These are phyloP conservation scores for Hepatocystis sp. DNA, from an alignment of 169 alveolate genomes.

Conservation along the genomic window DNA sequence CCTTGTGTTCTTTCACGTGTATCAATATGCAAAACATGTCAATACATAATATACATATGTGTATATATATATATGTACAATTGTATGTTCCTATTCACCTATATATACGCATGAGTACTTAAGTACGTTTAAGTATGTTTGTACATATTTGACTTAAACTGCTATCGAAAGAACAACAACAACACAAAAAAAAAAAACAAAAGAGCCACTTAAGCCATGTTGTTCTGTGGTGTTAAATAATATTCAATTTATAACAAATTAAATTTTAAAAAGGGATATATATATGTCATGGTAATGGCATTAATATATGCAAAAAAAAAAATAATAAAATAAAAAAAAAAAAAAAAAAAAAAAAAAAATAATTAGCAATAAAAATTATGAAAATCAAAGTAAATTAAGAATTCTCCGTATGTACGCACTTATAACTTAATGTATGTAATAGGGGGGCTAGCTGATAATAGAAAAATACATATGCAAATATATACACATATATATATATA, in stretches of 20 bases:
- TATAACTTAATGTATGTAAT: not conserved
- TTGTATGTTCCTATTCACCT: too few species aligned
- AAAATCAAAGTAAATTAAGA: slow-evolving; percentile 12
- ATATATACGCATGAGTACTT: not conserved
- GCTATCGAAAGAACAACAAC: not conserved
- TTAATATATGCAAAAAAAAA: slow-evolving; percentile 21
- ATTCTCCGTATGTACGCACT: not conserved
- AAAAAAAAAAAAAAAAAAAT: slow-evolving; percentile 5
- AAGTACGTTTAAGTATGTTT: not conserved
- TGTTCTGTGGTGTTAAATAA: not conserved
- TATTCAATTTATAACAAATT: not conserved
- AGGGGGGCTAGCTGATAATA: not conserved
- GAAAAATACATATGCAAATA: not conserved
- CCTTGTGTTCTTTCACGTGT: too few species aligned
- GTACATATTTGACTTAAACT: not conserved
- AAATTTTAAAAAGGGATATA: slow-evolving; percentile 1
- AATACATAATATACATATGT: not conserved
- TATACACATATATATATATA: not conserved
- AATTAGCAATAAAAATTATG: slow-evolving; percentile 2
- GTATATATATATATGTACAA: too few species aligned
- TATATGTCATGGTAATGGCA: slow-evolving; percentile 21
- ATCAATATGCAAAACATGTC: too few species aligned
- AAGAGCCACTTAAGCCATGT: not conserved
- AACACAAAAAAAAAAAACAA: not conserved
- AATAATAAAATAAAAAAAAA: slow-evolving; percentile 47